Evolutionary conservation across 495 filamentous ascomycete genomes (phyloP).

Genomic region (Aspergillus nanangensis): DNA sequence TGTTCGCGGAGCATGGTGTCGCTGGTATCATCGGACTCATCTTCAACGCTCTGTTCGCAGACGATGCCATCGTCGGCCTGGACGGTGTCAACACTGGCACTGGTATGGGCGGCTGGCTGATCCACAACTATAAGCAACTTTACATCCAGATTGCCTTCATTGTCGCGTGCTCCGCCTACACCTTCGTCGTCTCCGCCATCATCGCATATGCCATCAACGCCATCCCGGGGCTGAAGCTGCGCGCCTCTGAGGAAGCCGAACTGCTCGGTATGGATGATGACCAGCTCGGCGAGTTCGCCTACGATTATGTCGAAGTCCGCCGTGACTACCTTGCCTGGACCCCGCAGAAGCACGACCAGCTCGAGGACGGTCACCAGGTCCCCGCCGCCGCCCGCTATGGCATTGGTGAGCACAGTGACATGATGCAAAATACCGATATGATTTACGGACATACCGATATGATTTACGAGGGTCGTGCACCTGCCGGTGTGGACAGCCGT

Average conservation of each 20-base stretch:
- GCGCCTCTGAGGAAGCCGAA: conserved; percentile 93
- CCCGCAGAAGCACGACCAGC: conserved; percentile 69
- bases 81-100: conserved; percentile 85
- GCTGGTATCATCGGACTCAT: conserved; percentile 89
- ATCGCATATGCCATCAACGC: conserved; percentile 82
- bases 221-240: conserved; percentile 85
- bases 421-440: conserved; percentile 70
- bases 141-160: conserved; percentile 93
- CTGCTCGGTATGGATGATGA: conserved; percentile 98
- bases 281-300: conserved; percentile 97
- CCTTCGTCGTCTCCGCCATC: conserved; percentile 79
- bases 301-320: conserved; percentile 98
- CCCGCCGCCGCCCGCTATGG: conserved; percentile 72
- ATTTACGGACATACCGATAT: conserved; percentile 70
- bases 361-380: conserved; percentile 56
- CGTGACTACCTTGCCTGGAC: conserved; percentile 98
- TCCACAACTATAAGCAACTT: conserved; percentile 83
- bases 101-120: conserved; percentile 72
- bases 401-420: conserved; percentile 71
- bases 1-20: conserved; percentile 96
- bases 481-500: conserved; percentile 44
- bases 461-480: conserved; percentile 57
- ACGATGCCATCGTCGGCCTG: conserved; percentile 84
- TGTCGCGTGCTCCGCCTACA: conserved; percentile 65
- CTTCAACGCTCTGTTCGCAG: conserved; percentile 89